Conservation (phyloP, 2,329 filamentous ascomycete genomes). For the Aspergillus sclerotialis region DNA sequence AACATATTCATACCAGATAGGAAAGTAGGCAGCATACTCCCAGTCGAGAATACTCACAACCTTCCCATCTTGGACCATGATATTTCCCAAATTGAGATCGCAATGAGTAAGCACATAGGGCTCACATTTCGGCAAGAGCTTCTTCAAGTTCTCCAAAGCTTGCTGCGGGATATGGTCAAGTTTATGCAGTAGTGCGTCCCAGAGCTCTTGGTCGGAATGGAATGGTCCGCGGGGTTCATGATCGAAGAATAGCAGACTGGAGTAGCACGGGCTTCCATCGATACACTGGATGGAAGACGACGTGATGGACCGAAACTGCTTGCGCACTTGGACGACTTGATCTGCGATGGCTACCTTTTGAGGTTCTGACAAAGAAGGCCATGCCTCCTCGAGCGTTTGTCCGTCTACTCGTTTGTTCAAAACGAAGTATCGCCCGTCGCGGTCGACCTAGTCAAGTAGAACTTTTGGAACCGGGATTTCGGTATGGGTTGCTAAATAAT, state of each 20-base stretch:
- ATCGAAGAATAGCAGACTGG: no score
- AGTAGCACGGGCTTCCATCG: constrained; percentile 9
- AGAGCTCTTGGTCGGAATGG: constrained; percentile 12
- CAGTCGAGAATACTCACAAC: constrained; percentile 22
- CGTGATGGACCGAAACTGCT: constrained; percentile 7
- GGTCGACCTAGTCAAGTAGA: constrained; percentile 13
- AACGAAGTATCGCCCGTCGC: constrained; percentile 10
- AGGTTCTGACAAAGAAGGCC: constrained; percentile 8
- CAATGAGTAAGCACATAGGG: constrained; percentile 20
- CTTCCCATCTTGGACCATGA: constrained; percentile 17
- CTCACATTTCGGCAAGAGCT: constrained; percentile 11
- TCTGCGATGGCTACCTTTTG: constrained; percentile 11
- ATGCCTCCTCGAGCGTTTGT: constrained; percentile 12
- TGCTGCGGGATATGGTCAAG: constrained; percentile 7
- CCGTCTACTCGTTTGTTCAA: constrained; percentile 9
- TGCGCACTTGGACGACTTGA: constrained; percentile 9
- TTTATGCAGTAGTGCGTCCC: constrained; percentile 7
- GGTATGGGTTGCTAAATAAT: constrained; percentile 4
- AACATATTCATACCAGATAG: constrained; percentile 29
- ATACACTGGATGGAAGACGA: constrained; percentile 9
- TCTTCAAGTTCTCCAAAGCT: constrained; percentile 13
- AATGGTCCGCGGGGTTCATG: constrained; percentile 11
- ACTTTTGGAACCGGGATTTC: constrained; percentile 10
- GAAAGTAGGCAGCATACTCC: constrained; percentile 24
- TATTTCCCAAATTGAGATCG: constrained; percentile 20